Evolutionary conservation across 768 basidiomycete species (phyloP), one percentile per base, ranked within the genome.

Genomic region (Suillus subalutaceus): DNA sequence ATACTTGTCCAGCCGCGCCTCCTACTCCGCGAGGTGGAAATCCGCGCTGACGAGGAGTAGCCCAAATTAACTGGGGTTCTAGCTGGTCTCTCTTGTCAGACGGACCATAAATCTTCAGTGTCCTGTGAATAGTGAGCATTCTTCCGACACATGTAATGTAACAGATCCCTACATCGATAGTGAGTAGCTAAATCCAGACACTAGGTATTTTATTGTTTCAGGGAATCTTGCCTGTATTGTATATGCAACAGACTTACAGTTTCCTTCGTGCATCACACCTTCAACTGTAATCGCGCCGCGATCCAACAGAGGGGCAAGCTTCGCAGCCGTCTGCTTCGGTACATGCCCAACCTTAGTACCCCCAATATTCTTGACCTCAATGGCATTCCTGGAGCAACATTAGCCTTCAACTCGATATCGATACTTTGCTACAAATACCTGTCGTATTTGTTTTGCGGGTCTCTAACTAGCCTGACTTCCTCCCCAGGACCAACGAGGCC

Each of bases 401-500:
- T 35, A 15, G 62, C 23, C 20, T 41, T 23, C 64, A 9, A 44
- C 35, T 18, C 55, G 5, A 43, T 23, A 16, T 30, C 8, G 10
- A 3, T 52, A 7, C 13, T 30, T 32, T 5, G 38, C n/a, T 10
- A 30, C 23, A 69, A 77, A 50, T 71, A 89, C 91, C 82, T 80
- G 66, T 96, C 94, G 72, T 89, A 90, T 53, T 35, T 67, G 72
- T 94, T 94, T 0, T 73, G 67, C 0, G 92, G 91, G 72, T 94
- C 85, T 69, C 92, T 79, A 6, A 86, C 75, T 1, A 94, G 80
- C 13, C 80, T 73, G 15, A 94, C 92, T 75, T 94, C 86, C 74
- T 96, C 93, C 26, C 91, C 92, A 2, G 85, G 76, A 18, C 89
- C 92, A 44, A 95, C 94, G 63, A 96, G 71, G 38, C 93, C 94